These are phyloP conservation scores for Patellifolia procumbens DNA, from an alignment of 179 eudicot species.

Conservation along the genomic window DNA sequence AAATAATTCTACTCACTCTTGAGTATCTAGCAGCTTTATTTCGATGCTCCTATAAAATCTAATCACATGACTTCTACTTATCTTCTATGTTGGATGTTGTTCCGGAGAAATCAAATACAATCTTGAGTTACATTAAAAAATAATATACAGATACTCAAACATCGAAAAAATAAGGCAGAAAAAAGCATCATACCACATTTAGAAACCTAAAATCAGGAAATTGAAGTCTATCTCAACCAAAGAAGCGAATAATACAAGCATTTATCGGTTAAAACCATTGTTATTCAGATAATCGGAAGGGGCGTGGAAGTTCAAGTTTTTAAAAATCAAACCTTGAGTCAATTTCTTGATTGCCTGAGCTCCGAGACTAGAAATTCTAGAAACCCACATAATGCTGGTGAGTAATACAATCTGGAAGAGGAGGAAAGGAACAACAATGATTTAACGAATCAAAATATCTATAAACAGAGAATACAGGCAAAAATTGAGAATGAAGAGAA, in stretches of 20 bases:
- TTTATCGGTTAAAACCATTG: not conserved
- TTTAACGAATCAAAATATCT: not conserved
- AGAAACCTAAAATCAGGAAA: not conserved
- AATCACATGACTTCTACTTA: not conserved
- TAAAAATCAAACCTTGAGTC: constrained; percentile 42
- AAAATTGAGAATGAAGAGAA: not conserved
- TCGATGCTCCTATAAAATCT: not conserved
- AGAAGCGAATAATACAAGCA: not conserved
- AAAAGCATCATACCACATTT: no score
- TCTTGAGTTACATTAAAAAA: not conserved
- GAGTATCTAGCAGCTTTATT: not conserved
- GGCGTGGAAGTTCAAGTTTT: not conserved
- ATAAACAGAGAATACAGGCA: no score
- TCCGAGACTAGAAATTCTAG: constrained; percentile 48
- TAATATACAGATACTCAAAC: not conserved
- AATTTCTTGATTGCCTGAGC: constrained; percentile 45
- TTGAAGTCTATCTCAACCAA: not conserved
- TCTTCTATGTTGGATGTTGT: not conserved
- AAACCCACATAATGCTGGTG: constrained; percentile 46
- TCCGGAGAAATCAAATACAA: not conserved
- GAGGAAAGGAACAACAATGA: constrained; percentile 5
- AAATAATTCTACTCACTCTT: not conserved
- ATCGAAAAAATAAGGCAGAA: not conserved
- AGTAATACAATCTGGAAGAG: constrained; percentile 20
- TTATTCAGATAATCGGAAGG: not conserved